phyloP scores from a whole-genome alignment of 2,329 filamentous ascomycete species.

The Cryphonectria japonica region DNA sequence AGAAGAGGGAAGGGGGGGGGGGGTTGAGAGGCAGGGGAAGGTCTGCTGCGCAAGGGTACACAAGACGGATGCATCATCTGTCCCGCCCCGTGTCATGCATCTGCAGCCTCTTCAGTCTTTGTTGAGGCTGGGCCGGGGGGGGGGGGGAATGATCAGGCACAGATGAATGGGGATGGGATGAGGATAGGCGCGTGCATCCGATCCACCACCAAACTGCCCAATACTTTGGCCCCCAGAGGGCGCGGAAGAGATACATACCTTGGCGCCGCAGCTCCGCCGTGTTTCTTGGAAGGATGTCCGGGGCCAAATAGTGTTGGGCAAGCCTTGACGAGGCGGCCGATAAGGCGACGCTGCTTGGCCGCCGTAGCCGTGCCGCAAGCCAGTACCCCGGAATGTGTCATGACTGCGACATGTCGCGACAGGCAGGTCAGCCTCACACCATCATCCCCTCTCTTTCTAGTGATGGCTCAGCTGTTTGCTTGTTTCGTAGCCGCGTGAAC shows the following conservation, averaged over 20 bases:
- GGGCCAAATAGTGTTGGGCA: neutral
- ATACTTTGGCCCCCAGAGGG: neutral
- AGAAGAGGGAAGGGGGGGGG: neutral
- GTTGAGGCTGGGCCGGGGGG: neutral
- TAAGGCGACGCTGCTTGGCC: slow-evolving; percentile 4
- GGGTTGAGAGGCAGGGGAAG: neutral
- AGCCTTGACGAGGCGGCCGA: slow-evolving; percentile 11
- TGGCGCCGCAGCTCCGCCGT: neutral
- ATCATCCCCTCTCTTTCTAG: neutral
- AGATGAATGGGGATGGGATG: neutral
- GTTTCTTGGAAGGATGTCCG: neutral
- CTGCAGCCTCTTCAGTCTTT: neutral
- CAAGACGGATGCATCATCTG: neutral
- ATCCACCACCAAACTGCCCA: neutral
- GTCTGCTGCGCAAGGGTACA: neutral
- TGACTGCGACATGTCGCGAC: neutral
- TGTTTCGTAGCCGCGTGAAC: neutral
- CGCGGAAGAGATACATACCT: slow-evolving; percentile 4
- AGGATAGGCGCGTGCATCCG: neutral
- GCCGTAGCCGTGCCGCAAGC: neutral
- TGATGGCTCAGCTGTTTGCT: neutral
- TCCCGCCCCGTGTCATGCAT: slow-evolving; percentile 6
- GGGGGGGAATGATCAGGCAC: neutral
- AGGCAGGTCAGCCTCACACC: neutral
- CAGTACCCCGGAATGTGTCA: neutral